phyloP scores from a whole-genome alignment of 345 rosid species.

The Rhodamnia rubescens region DNA sequence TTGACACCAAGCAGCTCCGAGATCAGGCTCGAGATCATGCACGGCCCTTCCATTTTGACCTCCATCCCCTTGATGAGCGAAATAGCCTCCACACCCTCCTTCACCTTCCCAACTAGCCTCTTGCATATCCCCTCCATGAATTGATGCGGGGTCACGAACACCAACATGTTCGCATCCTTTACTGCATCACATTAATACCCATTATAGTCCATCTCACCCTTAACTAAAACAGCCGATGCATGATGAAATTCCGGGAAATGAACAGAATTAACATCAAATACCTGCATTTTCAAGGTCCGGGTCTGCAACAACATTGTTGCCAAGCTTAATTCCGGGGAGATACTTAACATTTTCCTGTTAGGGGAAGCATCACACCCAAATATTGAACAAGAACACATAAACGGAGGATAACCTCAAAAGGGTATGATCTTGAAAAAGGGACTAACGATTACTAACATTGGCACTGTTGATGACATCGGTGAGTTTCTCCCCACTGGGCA shows the following conservation, averaged over 20 bases:
- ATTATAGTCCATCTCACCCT: not conserved
- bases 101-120: conserved; percentile 60
- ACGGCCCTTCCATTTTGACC: conserved; percentile 85
- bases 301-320: conserved; percentile 74
- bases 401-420: not conserved
- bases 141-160: conserved; percentile 92
- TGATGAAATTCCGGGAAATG: not conserved
- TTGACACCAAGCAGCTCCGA: conserved; percentile 60
- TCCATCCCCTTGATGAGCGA: conserved; percentile 98
- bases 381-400: not conserved
- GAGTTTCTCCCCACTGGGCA: conserved; percentile 86
- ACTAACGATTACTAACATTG: conserved; percentile 35
- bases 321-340: conserved; percentile 87
- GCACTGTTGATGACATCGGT: conserved; percentile 73
- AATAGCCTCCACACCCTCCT: conserved; percentile 57
- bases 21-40: conserved; percentile 84
- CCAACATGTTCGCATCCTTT: conserved; percentile 80
- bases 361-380: not conserved
- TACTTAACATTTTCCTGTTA: conserved; percentile 78
- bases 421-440: not conserved
- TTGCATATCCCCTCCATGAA: conserved; percentile 85
- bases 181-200: conserved; percentile 25
- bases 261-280: conserved; percentile 7
- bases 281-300: conserved; percentile 91
- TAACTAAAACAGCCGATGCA: not conserved